phyloP scores from a whole-genome alignment of 1,284 basidiomycete species.

The Irpex sp. region DNA sequence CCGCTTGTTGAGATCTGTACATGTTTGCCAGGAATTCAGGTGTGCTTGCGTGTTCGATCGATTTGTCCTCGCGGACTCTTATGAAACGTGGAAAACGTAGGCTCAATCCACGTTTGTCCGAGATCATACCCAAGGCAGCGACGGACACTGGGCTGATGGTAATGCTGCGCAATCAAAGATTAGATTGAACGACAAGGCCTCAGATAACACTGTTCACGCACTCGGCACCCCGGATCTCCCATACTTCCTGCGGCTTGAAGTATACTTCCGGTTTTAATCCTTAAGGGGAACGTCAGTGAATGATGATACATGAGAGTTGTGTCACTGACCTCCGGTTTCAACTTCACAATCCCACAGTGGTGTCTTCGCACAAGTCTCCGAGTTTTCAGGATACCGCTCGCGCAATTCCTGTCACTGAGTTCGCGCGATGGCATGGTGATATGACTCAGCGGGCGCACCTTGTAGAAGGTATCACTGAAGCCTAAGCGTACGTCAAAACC shows the following conservation, averaged over 20 bases:
- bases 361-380: conserved; percentile 60
- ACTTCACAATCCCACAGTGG: conserved; percentile 54
- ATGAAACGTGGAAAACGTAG: conserved; percentile 92
- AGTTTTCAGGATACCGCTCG: conserved; percentile 62
- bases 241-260: conserved; percentile 84
- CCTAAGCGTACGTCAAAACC: conserved; percentile 38
- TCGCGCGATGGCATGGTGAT: not conserved
- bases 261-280: conserved; percentile 81
- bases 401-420: conserved; percentile 41
- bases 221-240: conserved; percentile 93
- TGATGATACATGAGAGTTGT: not conserved
- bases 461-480: conserved; percentile 88
- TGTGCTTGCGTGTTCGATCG: conserved; percentile 73
- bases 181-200: not conserved
- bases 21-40: conserved; percentile 70
- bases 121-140: conserved; percentile 73
- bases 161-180: conserved; percentile 45
- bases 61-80: conserved; percentile 77
- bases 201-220: conserved; percentile 30
- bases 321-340: conserved; percentile 60
- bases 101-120: conserved; percentile 68
- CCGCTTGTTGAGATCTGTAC: conserved; percentile 61
- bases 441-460: conserved; percentile 33
- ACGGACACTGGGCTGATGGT: conserved; percentile 88
- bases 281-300: conserved; percentile 19